A percentile compares a stretch with the other conserved stretches of the same genome.
These are phyloP conservation scores for Gentiana macrophylla DNA, from an alignment of 257 asterid species.

Conservation along the genomic window DNA sequence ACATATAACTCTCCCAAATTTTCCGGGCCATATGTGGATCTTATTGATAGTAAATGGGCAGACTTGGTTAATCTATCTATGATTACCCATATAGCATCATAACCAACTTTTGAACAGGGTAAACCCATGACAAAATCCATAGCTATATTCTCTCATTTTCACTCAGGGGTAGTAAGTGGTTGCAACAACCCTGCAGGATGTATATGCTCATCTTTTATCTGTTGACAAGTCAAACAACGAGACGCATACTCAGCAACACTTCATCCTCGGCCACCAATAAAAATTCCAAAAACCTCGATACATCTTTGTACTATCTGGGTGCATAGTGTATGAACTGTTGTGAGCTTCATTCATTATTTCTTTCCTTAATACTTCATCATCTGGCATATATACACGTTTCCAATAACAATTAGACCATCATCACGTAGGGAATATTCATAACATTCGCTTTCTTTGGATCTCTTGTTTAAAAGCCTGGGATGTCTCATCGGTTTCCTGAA, in stretches of 20 bases:
- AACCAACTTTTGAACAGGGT: neutral
- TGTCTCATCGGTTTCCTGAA: neutral
- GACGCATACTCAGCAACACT: neutral
- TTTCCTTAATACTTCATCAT: neutral
- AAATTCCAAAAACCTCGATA: neutral
- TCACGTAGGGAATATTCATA: neutral
- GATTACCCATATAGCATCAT: neutral
- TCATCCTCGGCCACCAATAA: neutral
- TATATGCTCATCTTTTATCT: neutral
- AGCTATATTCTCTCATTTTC: conserved; percentile 1
- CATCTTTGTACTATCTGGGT: neutral
- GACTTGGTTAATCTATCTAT: neutral
- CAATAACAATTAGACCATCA: neutral
- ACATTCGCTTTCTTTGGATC: neutral
- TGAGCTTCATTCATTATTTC: neutral
- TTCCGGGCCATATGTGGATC: neutral
- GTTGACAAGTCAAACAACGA: neutral
- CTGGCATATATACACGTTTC: neutral
- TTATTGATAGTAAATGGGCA: neutral
- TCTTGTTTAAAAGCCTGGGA: neutral
- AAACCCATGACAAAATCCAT: neutral
- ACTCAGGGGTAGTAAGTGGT: neutral
- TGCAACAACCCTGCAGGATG: neutral
- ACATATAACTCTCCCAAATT: neutral
- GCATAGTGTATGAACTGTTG: neutral